phyloP scores from a whole-genome alignment of 23 red algal genomes.

The Gracilaria vermiculophylla region DNA sequence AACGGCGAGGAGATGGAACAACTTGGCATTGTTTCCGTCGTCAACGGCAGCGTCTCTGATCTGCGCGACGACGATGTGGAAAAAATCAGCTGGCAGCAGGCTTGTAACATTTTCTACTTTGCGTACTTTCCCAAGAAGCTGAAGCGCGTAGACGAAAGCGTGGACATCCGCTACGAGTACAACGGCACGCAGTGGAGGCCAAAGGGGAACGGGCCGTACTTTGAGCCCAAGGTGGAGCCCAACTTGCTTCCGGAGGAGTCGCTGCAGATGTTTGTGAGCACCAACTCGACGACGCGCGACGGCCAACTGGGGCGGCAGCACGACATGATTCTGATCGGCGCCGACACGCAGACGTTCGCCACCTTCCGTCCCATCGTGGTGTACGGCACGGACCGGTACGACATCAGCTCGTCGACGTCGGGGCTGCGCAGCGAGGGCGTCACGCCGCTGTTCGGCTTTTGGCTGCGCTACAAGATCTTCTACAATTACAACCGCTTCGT shows the following conservation, averaged over 20 bases:
- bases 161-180: conserved; percentile 38
- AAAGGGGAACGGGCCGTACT: conserved; percentile 27
- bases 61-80: neutral
- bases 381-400: conserved; percentile 29
- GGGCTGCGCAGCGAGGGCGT: neutral
- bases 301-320: neutral
- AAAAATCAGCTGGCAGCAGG: neutral
- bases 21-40: neutral
- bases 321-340: conserved; percentile 40
- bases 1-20: neutral
- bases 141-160: neutral
- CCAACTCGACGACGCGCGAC: neutral
- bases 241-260: conserved; percentile 13
- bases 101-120: conserved; percentile 53
- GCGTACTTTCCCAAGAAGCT: neutral
- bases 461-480: conserved; percentile 27
- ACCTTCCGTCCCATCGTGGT: conserved; percentile 28
- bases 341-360: conserved; percentile 35
- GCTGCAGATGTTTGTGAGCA: conserved; percentile 38
- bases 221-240: neutral
- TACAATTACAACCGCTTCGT: conserved; percentile 41
- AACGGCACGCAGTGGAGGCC: neutral
- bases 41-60: neutral
- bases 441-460: neutral
- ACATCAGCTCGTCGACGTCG: conserved; percentile 27